These are phyloP conservation scores for Cylindrodendrum hubeiense DNA, from an alignment of 2,329 filamentous ascomycete genomes.

Conservation along the genomic window DNA sequence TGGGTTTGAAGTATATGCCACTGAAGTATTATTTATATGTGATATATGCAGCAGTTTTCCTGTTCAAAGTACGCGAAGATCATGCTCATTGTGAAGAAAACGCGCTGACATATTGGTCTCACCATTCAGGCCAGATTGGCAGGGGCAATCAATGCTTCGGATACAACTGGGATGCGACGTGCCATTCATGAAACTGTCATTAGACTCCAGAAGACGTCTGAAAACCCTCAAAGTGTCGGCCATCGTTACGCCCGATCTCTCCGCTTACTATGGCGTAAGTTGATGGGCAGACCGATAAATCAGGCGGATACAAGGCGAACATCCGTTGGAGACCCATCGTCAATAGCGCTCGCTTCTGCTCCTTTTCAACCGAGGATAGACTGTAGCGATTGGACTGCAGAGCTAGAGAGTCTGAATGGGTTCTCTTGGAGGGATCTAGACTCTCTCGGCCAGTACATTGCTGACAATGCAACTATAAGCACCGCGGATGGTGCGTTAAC, in stretches of 20 bases:
- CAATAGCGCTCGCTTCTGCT: not conserved
- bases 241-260: constrained; percentile 72
- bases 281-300: constrained; percentile 30
- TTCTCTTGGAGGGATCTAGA: constrained; percentile 74
- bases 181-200: constrained; percentile 70
- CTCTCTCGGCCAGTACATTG: constrained; percentile 68
- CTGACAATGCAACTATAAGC: constrained; percentile 38
- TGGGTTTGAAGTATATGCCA: constrained; percentile 73
- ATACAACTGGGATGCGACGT: constrained; percentile 67
- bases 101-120: not conserved
- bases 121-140: constrained; percentile 64
- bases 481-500: constrained; percentile 43
- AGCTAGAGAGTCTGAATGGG: constrained; percentile 61
- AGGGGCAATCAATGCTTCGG: constrained; percentile 67
- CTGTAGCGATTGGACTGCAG: constrained; percentile 41
- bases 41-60: constrained; percentile 74
- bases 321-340: not conserved
- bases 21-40: constrained; percentile 72
- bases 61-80: constrained; percentile 67
- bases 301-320: constrained; percentile 10
- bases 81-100: not conserved
- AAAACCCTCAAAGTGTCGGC: constrained; percentile 69
- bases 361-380: constrained; percentile 7
- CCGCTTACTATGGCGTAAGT: constrained; percentile 69
- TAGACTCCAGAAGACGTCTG: constrained; percentile 69